Evolutionary conservation across 768 basidiomycete species (phyloP).

Genomic region (Termitomyces sp.): DNA sequence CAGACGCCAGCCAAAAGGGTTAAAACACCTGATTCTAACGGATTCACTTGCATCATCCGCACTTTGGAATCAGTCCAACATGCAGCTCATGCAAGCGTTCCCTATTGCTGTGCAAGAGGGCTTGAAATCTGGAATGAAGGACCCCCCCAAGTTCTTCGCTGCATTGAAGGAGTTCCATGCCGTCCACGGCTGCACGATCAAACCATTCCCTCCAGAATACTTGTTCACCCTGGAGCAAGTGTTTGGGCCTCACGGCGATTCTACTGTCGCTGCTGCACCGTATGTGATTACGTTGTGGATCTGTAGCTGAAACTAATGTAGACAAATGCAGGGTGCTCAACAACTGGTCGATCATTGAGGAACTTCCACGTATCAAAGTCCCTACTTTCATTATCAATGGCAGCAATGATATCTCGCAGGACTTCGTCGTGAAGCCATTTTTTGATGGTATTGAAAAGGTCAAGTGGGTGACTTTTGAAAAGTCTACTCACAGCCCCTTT

Average conservation of each 20-base stretch:
- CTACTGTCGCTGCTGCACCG: constrained; percentile 21
- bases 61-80: constrained; percentile 17
- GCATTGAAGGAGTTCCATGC: constrained; percentile 21
- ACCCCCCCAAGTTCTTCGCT: constrained; percentile 11
- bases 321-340: constrained; percentile 17
- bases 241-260: constrained; percentile 21
- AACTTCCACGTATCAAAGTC: constrained; percentile 21
- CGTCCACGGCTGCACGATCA: constrained; percentile 17
- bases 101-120: not conserved
- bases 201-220: constrained; percentile 19
- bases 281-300: constrained; percentile 6
- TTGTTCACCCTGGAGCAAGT: constrained; percentile 5
- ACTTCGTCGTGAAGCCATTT: constrained; percentile 31
- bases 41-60: constrained; percentile 23
- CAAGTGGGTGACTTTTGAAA: constrained; percentile 38
- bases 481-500: constrained; percentile 38
- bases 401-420: constrained; percentile 33
- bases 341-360: constrained; percentile 41
- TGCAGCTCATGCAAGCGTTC: constrained; percentile 8
- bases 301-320: not conserved
- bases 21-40: constrained; percentile 30
- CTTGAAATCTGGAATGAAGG: constrained; percentile 13
- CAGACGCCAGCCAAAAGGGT: constrained; percentile 30
- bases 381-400: constrained; percentile 40
- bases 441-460: constrained; percentile 32